These are phyloP conservation scores for Euclidium syriacum DNA, from an alignment of 345 rosid species.

Conservation along the genomic window DNA sequence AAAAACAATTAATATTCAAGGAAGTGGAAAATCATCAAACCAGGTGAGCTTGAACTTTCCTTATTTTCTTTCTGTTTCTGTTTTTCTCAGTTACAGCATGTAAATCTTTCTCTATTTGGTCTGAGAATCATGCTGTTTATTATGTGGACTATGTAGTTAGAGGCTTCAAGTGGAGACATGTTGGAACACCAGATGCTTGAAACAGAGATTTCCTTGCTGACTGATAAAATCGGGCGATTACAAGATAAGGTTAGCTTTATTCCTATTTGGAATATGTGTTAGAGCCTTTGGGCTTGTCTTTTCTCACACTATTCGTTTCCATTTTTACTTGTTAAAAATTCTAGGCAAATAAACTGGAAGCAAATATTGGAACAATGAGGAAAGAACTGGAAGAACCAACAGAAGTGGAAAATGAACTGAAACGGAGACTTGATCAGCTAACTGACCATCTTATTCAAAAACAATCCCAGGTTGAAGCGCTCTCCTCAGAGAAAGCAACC, in stretches of 20 bases:
- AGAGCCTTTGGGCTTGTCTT: neutral
- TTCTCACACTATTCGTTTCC: neutral
- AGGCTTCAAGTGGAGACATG: slow-evolving; percentile 59
- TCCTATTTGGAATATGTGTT: neutral
- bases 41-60: slow-evolving; percentile 44
- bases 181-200: slow-evolving; percentile 71
- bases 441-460: slow-evolving; percentile 98
- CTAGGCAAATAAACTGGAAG: slow-evolving; percentile 64
- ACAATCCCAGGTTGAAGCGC: slow-evolving; percentile 94
- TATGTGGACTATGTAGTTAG: slow-evolving; percentile 37
- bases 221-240: slow-evolving; percentile 55
- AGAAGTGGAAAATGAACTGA: slow-evolving; percentile 82
- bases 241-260: slow-evolving; percentile 65
- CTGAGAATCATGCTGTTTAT: slow-evolving; percentile 13
- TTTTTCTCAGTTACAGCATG: neutral
- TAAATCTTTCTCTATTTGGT: slow-evolving; percentile 6
- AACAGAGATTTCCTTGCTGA: slow-evolving; percentile 60
- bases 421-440: slow-evolving; percentile 79
- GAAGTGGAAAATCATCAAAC: slow-evolving; percentile 36
- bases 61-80: neutral
- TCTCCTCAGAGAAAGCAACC: slow-evolving; percentile 93
- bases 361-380: slow-evolving; percentile 54
- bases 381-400: slow-evolving; percentile 88
- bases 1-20: slow-evolving; percentile 40
- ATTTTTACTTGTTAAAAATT: neutral